A percentile compares a stretch with the other conserved stretches of the same genome.
Conservation (phyloP, 148 eudicot species). For the Hydrangea macrophylla region DNA sequence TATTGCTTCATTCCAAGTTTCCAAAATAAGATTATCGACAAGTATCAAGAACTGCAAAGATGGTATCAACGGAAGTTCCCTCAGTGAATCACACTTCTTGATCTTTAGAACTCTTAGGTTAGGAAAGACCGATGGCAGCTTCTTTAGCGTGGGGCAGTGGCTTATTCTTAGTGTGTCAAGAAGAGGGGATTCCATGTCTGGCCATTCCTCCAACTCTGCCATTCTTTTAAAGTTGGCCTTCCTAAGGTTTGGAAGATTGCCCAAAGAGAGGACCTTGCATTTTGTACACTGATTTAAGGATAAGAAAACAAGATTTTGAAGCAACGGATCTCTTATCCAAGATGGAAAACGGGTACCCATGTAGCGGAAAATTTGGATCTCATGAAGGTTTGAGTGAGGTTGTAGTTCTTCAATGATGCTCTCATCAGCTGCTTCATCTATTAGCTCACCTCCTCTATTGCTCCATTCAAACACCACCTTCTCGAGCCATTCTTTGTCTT, state of each 20-base stretch:
- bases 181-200: conserved; percentile 1
- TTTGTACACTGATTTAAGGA: conserved; percentile 21
- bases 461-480: conserved; percentile 30
- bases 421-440: conserved; percentile 18
- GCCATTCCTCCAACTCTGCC: conserved; percentile 28
- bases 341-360: conserved; percentile 17
- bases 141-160: conserved; percentile 27
- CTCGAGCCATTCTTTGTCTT: conserved; percentile 17
- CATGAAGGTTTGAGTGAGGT: conserved; percentile 21
- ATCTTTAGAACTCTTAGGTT: conserved; percentile 21
- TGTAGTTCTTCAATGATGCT: conserved; percentile 26
- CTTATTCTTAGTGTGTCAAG: conserved; percentile 9
- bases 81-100: conserved; percentile 27
- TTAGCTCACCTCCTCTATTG: conserved; percentile 3
- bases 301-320: conserved; percentile 9
- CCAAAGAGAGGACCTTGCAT: conserved; percentile 24
- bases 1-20: conserved; percentile 4
- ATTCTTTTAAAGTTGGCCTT: conserved; percentile 27
- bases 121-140: conserved; percentile 14
- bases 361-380: conserved; percentile 23
- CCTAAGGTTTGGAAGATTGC: conserved; percentile 14
- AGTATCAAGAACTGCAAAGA: conserved; percentile 12
- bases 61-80: conserved; percentile 18
- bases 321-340: conserved; percentile 22
- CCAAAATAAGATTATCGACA: conserved; percentile 14